Evolutionary conservation across 257 asterid species (phyloP).

Genomic region (Lycium ferocissimum): DNA sequence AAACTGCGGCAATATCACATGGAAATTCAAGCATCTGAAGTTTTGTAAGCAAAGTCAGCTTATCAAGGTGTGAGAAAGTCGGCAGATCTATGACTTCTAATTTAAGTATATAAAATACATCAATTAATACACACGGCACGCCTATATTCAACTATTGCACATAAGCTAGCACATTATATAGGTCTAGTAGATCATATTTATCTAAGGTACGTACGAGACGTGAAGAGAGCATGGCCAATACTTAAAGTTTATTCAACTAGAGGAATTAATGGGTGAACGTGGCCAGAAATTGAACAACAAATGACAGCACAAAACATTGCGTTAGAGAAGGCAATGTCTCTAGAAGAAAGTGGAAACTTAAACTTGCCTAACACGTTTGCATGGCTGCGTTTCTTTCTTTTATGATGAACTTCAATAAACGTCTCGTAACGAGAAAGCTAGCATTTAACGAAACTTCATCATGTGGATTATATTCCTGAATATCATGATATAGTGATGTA

Average conservation of each 20-base stretch:
- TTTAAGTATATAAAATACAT: background rate
- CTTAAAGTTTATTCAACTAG: background rate
- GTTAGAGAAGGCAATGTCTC: background rate
- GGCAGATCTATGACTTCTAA: background rate
- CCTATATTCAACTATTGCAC: background rate
- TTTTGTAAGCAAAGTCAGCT: constrained; percentile 17
- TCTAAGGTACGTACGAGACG: background rate
- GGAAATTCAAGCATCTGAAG: background rate
- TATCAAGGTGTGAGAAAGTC: background rate
- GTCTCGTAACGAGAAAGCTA: background rate
- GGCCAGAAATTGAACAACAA: background rate
- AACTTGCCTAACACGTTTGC: background rate
- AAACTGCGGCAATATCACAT: background rate
- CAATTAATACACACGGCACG: background rate
- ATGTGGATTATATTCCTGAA: background rate
- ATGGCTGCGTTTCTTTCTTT: background rate
- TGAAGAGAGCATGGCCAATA: background rate
- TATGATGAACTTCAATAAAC: constrained; percentile 4
- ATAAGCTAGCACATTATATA: background rate
- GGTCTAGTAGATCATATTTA: background rate
- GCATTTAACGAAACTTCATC: background rate
- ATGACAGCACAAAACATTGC: constrained; percentile 27
- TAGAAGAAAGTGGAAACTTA: background rate
- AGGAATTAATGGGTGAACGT: background rate
- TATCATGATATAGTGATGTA: background rate